phyloP scores from a whole-genome alignment of 352 stramenopile genomes.

The Hyaloperonospora brassicae region DNA sequence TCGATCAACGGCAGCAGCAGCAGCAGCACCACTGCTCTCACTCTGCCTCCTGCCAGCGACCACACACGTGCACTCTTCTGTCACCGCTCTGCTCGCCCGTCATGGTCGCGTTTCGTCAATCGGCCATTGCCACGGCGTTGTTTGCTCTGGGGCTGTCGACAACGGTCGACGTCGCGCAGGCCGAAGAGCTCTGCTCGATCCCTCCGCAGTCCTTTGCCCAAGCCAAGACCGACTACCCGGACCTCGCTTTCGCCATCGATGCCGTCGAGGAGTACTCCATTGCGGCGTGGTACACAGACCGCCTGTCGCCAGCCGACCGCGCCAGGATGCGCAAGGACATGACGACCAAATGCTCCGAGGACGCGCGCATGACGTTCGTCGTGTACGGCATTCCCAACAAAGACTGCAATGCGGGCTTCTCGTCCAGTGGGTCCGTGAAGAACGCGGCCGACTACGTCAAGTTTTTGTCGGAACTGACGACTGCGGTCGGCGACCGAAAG shows the following conservation, averaged over 20 bases:
- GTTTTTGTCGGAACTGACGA: slow-evolving; percentile 35
- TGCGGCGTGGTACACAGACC: slow-evolving; percentile 49
- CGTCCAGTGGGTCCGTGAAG: slow-evolving; percentile 22
- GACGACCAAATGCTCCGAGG: slow-evolving; percentile 23
- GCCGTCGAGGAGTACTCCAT: slow-evolving; percentile 33
- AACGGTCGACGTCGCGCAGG: too few species aligned
- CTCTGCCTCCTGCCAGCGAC: too few species aligned
- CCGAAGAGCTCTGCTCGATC: slow-evolving; percentile 14
- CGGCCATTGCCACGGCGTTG: too few species aligned
- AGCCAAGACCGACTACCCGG: slow-evolving; percentile 30
- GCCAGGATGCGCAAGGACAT: slow-evolving; percentile 22
- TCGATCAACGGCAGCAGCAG: too few species aligned
- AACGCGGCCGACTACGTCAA: slow-evolving; percentile 31
- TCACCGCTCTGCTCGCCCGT: too few species aligned
- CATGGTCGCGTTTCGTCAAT: too few species aligned
- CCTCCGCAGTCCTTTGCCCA: slow-evolving; percentile 18
- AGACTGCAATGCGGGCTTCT: slow-evolving; percentile 43
- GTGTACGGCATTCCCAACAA: slow-evolving; percentile 61
- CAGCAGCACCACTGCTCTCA: too few species aligned
- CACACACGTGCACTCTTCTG: too few species aligned
- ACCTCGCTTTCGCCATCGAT: slow-evolving; percentile 26
- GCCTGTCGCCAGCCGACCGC: slow-evolving; percentile 16
- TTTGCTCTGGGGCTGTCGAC: too few species aligned
- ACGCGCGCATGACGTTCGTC: slow-evolving; percentile 36
- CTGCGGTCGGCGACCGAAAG: slow-evolving; percentile 37